Evolutionary conservation across 2,329 filamentous ascomycete genomes (phyloP), one percentile per base, ranked within the genome.

Genomic region (Exophiala oligosperma): DNA sequence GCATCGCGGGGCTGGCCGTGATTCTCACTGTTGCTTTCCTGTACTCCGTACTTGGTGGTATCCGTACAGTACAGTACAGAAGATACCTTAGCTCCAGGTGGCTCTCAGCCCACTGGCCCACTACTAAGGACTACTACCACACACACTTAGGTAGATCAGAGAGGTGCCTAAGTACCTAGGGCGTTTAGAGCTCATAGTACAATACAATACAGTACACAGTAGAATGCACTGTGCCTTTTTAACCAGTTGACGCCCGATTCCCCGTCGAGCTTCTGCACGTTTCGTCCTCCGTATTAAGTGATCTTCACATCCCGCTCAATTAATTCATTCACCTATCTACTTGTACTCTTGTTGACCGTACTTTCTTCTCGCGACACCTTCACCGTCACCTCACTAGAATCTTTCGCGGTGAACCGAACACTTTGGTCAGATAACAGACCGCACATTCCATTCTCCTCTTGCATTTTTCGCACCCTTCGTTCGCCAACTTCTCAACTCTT

Each of bases 341-440:
- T 44, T 35, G 29, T 48, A 29, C 23, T 24, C n/a, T 41, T 26
- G 40, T 49, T 55, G 52, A 55, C 52, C 52, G 52, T 35, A 57
- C 54, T 53, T 56, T 17, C n/a, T 29, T 48, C 17, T 26, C 54
- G 32, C 41, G 17, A 44, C 41, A 17, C 12, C 41, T 17, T 23
- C 41, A 44, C 32, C 32, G 6, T 41, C 49, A 35, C 32, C 32
- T 41, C 49, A 35, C 32, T 9, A 35, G 6, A 9, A 11, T 9
- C 28, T 9, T 6, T 35, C 32, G 32, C 32, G 32, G 32, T 9
- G 32, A 48, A 37, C 48, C 46, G 26, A 48, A 49, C 37, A 49
- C 26, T 28, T 28, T 28, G 26, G 26, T 28, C 32, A 35, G 7
- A 35, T 35, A 35, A 6, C 32, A 35, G 32, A 35, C 32, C 32